Evolutionary conservation across 1,284 basidiomycete species (phyloP), one percentile per base, ranked within the genome.

Genomic region (Xerocomus amazonicus): DNA sequence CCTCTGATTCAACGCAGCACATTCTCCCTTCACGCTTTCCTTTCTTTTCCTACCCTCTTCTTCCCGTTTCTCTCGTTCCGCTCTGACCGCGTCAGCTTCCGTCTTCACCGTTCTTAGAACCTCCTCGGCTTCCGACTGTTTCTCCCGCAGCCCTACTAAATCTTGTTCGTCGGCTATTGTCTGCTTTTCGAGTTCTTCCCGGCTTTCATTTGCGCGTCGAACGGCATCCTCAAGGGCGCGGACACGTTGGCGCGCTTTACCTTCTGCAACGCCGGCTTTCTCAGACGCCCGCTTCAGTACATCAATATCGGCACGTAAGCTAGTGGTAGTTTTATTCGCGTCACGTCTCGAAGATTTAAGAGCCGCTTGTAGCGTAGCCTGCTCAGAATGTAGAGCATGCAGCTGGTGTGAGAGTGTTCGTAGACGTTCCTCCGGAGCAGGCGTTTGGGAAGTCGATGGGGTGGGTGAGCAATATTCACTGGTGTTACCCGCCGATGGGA

Each of bases 141-240:
- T 78, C 48, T 72, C 70, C 48, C 70, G 67, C 16, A 88, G 63
- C 6, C 60, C 74, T 0, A 81, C 80, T 31, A 84, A 58, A 19
- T 72, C 68, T 1, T 62, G 70, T 61, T 88, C 81, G 12, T 86
- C 68, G 28, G 77, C 75, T 38, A 59, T 61, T 2, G 76, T 73
- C 54, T 70, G 62, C 29, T 74, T 71, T 50, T 86, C 79, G 14
- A 80, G 75, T 44, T 85, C 81, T 41, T 70, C 72, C 7, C 82
- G 76, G 1, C 77, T 74, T 2, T 77, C 77, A 33, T 81, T 75
- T 3, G 85, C 79, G 46, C 85, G 79, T 60, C 85, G 87, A 2
- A 83, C 79, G 1, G 87, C 81, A 60, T 91, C 87, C 61, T 89
- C 86, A 29, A 91, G 69, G 2, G 88, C 84, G 2, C 88, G 75